Evolutionary conservation across 768 basidiomycete genomes (phyloP), one percentile per base, ranked within the genome.

Genomic region (Boletellus emodensis): DNA sequence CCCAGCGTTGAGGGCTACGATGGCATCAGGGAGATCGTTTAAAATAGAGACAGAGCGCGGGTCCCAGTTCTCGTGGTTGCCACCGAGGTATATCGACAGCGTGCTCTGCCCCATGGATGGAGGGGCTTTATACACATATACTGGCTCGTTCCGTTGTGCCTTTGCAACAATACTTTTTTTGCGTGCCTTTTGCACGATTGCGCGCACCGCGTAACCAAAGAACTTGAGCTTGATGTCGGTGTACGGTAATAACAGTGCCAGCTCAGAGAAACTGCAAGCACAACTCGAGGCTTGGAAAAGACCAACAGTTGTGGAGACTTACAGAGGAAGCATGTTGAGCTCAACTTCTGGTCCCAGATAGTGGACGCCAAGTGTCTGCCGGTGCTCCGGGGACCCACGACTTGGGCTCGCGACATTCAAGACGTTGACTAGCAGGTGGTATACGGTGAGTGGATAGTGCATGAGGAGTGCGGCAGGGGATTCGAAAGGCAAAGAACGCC

Each of bases 401-500:
- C 52, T 51, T 4, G 68, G 57, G 42, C 58, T 59, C 15, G 68
- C 51, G 42, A 71, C 51, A 7, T 67, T 59, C 14, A 77, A 57
- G 41, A 71, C 58, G 40, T 71, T 57, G 45, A 66, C 66, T 34
- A 72, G 54, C 22, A 77, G 54, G 18, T 70, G 63, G 51, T 74
- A 77, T 20, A 73, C 61, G 14, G 69, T 65, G 53, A 78, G 57
- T 9, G 76, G 74, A 54, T 68, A 76, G 45, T 75, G 71, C 56
- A 78, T 63, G n/a, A 75, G 62, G 34, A 78, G 63, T 22, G 69
- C 73, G 0, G 73, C 75, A 8, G 75, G 73, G 18, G 75, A 75
- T 22, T 61, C 60, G 35, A 75, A 59, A 33, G 76, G 69, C 18
- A 78, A 57, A 41, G 68, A 65, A 34, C 77, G 71, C 77, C 76